Conservation (phyloP, 2,329 filamentous ascomycete genomes). For the Penicillium thymicola region DNA sequence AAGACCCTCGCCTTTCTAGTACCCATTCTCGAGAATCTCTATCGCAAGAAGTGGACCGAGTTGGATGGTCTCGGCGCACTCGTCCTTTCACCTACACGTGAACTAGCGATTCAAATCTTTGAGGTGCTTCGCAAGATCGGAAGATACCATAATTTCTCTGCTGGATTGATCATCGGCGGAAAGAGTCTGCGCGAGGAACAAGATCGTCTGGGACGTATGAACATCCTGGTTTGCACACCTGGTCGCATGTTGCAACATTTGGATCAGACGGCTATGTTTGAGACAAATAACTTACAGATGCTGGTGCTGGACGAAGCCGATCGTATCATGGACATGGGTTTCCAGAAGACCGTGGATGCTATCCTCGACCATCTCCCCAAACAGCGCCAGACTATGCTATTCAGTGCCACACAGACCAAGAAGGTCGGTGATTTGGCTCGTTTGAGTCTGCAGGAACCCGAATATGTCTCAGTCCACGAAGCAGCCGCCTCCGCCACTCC, state of each 20-base stretch:
- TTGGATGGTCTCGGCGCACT: slow-evolving; percentile 87
- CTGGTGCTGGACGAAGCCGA: slow-evolving; percentile 94
- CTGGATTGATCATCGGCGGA: slow-evolving; percentile 88
- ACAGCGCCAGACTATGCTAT: slow-evolving; percentile 84
- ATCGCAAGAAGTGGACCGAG: slow-evolving; percentile 84
- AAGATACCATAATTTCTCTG: slow-evolving; percentile 83
- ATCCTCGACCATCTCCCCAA: slow-evolving; percentile 87
- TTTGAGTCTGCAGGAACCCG: slow-evolving; percentile 81
- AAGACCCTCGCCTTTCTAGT: slow-evolving; percentile 93
- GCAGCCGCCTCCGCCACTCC: slow-evolving; percentile 76
- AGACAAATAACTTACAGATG: slow-evolving; percentile 86
- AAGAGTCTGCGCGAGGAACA: slow-evolving; percentile 86
- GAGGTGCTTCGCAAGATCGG: slow-evolving; percentile 89
- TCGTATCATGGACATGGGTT: slow-evolving; percentile 96
- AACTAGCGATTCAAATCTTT: slow-evolving; percentile 95
- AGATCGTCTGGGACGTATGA: slow-evolving; percentile 84
- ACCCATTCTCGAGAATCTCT: slow-evolving; percentile 88
- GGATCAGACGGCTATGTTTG: slow-evolving; percentile 86
- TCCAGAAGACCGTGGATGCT: slow-evolving; percentile 84
- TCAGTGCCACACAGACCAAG: slow-evolving; percentile 94
- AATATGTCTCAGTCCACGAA: slow-evolving; percentile 94
- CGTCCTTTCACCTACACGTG: slow-evolving; percentile 89
- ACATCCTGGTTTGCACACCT: slow-evolving; percentile 93
- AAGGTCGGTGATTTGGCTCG: slow-evolving; percentile 88
- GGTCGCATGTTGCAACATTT: slow-evolving; percentile 94